These are phyloP conservation scores for Talaromyces sp. DNA, from an alignment of 2,329 filamentous ascomycete species.

Conservation along the genomic window DNA sequence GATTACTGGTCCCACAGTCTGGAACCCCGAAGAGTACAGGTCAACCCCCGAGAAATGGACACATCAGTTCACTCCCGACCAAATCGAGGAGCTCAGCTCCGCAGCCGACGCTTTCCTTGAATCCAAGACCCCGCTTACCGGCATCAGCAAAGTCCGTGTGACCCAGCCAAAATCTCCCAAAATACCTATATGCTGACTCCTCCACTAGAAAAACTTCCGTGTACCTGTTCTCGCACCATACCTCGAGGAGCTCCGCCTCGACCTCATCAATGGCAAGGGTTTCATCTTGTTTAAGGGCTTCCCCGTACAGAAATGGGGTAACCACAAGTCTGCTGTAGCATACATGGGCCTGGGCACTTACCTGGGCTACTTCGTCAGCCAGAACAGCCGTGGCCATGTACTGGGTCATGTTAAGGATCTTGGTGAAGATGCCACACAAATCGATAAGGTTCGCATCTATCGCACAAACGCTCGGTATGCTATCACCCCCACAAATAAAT, in stretches of 20 bases:
- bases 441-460: slow-evolving; percentile 87
- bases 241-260: slow-evolving; percentile 60
- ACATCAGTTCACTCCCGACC: slow-evolving; percentile 67
- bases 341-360: slow-evolving; percentile 89
- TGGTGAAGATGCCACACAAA: slow-evolving; percentile 77
- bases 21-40: slow-evolving; percentile 68
- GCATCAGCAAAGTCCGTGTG: slow-evolving; percentile 61
- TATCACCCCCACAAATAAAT: background rate
- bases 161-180: background rate
- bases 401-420: slow-evolving; percentile 89
- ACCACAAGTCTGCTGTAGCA: slow-evolving; percentile 78
- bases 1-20: slow-evolving; percentile 73
- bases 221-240: slow-evolving; percentile 60
- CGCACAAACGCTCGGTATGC: slow-evolving; percentile 72
- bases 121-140: slow-evolving; percentile 67
- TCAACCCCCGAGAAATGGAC: slow-evolving; percentile 70
- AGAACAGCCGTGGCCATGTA: slow-evolving; percentile 83
- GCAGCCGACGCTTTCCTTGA: slow-evolving; percentile 71
- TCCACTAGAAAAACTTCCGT: slow-evolving; percentile 57
- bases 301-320: slow-evolving; percentile 74
- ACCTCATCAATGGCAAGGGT: slow-evolving; percentile 80
- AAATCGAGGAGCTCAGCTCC: slow-evolving; percentile 67
- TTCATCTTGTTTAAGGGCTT: slow-evolving; percentile 90
- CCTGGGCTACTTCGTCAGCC: slow-evolving; percentile 83
- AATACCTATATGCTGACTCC: background rate